Conservation (phyloP, 192 early-diverging fungal species). For the Oehlia diaphana region DNA sequence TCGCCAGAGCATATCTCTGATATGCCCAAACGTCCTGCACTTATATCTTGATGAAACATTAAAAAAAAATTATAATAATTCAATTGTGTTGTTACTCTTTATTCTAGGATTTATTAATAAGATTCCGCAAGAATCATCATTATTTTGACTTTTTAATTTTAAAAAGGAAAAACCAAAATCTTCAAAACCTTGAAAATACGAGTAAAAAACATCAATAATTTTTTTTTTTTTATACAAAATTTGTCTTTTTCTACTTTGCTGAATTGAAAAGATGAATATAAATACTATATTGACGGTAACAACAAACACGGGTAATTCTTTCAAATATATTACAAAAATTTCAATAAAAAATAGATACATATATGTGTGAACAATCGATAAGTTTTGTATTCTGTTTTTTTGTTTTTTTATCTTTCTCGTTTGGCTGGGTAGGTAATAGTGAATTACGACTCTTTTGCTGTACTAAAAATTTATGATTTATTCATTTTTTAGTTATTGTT, state of each 20-base stretch:
- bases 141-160: not conserved
- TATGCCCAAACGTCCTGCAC: conserved; percentile 11
- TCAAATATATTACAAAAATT: not conserved
- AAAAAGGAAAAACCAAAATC: not conserved
- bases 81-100: not conserved
- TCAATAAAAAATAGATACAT: not conserved
- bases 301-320: not conserved
- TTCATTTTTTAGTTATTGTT: not conserved
- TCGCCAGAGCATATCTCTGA: conserved; percentile 9
- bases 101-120: not conserved
- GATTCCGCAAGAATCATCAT: not conserved
- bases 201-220: not conserved
- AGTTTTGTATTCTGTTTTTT: not conserved
- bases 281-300: not conserved
- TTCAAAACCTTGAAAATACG: not conserved
- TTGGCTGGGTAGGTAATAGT: not conserved
- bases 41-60: conserved; percentile 15
- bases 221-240: not conserved
- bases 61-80: conserved; percentile 1
- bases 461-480: not conserved
- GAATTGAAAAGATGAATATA: not conserved
- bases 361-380: not conserved
- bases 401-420: not conserved
- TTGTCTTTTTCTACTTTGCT: not conserved
- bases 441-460: not conserved